Conservation (phyloP, 2,329 filamentous ascomycete genomes). For the Tolypocladium nubicola region DNA sequence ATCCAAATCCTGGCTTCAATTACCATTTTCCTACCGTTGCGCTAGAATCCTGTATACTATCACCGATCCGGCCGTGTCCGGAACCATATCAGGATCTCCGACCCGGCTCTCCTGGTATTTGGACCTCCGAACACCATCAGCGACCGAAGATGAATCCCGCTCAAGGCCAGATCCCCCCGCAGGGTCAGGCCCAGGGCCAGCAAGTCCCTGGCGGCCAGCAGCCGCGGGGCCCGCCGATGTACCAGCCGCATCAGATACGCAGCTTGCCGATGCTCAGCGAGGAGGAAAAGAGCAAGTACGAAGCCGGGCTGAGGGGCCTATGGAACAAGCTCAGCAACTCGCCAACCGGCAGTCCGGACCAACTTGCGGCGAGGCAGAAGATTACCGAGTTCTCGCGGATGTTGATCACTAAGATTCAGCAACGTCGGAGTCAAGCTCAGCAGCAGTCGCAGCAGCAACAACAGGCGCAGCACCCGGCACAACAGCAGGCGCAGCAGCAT, state of each 20-base stretch:
- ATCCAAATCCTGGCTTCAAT: neutral
- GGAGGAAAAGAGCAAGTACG: constrained; percentile 48
- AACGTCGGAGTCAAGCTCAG: constrained; percentile 23
- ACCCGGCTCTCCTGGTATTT: neutral
- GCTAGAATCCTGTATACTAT: neutral
- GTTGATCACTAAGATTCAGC: constrained; percentile 40
- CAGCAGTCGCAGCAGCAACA: constrained; percentile 16
- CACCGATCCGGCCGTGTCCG: neutral
- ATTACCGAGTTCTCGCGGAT: constrained; percentile 51
- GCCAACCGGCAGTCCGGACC: constrained; percentile 34
- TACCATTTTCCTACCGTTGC: neutral
- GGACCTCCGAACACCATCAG: neutral
- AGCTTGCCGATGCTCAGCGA: constrained; percentile 37
- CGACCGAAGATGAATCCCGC: constrained; percentile 13
- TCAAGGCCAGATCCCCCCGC: constrained; percentile 13
- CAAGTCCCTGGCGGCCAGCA: constrained; percentile 13
- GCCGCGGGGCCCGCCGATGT: constrained; percentile 27
- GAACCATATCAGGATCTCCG: neutral
- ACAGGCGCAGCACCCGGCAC: constrained; percentile 4
- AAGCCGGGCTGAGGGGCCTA: constrained; percentile 40
- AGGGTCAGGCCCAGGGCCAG: constrained; percentile 13
- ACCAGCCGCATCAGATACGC: constrained; percentile 41
- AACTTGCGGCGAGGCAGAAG: constrained; percentile 43
- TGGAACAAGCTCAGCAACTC: constrained; percentile 42
- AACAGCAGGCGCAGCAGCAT: constrained; percentile 3